Percentiles rank a stretch among this genome's conserved stretches.
phyloP scores from a whole-genome alignment of 371 early-diverging fungal genomes.

The Rhizomucor pusillus region DNA sequence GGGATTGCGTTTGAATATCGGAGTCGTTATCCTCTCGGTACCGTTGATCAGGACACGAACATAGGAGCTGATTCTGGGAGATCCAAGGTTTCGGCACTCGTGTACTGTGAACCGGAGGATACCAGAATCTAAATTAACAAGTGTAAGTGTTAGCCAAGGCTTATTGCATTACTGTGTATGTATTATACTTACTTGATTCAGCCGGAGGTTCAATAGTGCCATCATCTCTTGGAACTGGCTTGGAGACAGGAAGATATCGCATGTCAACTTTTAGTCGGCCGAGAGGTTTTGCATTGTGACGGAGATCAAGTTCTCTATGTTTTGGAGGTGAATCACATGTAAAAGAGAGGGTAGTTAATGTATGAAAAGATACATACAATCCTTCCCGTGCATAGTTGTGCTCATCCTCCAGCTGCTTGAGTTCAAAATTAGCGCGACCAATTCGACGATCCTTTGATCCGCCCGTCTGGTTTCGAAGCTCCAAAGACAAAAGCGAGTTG shows the following conservation, averaged over 20 bases:
- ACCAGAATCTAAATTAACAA: constrained; percentile 39
- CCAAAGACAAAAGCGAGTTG: constrained; percentile 49
- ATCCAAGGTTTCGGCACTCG: constrained; percentile 44
- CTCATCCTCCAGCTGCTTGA: constrained; percentile 53
- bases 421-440: constrained; percentile 49
- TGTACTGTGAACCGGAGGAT: constrained; percentile 49
- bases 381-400: constrained; percentile 37
- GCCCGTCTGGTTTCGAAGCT: constrained; percentile 30
- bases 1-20: constrained; percentile 35
- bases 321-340: too few species aligned
- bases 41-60: constrained; percentile 50
- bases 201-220: constrained; percentile 47
- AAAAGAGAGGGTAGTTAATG: background rate
- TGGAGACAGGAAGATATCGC: constrained; percentile 61
- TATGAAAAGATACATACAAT: constrained; percentile 23
- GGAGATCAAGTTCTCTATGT: constrained; percentile 27
- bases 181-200: constrained; percentile 53
- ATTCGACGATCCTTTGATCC: constrained; percentile 37
- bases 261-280: constrained; percentile 56
- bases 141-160: background rate
- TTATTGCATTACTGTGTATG: background rate
- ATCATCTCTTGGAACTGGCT: constrained; percentile 42
- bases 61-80: constrained; percentile 39
- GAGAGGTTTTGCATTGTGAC: constrained; percentile 51
- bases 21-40: constrained; percentile 36